Percentiles rank a stretch among this genome's conserved stretches.
These are phyloP conservation scores for Ormosia emarginata DNA, from an alignment of 306 rosid genomes.

Conservation along the genomic window DNA sequence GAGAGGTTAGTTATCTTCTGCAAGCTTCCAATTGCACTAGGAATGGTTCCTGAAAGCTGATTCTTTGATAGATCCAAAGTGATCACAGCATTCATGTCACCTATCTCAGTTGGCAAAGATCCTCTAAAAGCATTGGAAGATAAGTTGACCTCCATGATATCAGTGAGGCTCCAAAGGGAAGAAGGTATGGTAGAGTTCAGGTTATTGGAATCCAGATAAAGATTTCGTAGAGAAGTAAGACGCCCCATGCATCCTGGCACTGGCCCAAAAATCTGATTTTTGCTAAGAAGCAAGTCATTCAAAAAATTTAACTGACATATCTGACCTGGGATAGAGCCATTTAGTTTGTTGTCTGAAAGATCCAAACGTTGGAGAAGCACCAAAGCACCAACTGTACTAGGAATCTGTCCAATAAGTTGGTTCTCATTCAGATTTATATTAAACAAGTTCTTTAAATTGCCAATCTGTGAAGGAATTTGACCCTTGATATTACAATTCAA, in stretches of 20 bases:
- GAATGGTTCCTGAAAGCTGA: neutral
- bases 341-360: slow-evolving; percentile 14
- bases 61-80: slow-evolving; percentile 11
- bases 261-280: slow-evolving; percentile 16
- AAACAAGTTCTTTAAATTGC: slow-evolving; percentile 15
- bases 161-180: slow-evolving; percentile 22
- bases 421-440: neutral
- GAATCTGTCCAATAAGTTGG: slow-evolving; percentile 27
- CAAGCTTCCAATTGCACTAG: neutral
- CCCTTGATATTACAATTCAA: slow-evolving; percentile 21
- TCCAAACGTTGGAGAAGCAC: slow-evolving; percentile 20
- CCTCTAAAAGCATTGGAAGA: slow-evolving; percentile 32
- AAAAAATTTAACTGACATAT: slow-evolving; percentile 20
- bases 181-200: slow-evolving; percentile 30
- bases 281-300: neutral
- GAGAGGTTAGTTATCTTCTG: neutral
- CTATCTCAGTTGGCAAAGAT: slow-evolving; percentile 13
- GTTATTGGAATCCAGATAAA: slow-evolving; percentile 15
- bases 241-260: slow-evolving; percentile 28
- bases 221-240: slow-evolving; percentile 2
- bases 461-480: slow-evolving; percentile 27
- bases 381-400: slow-evolving; percentile 17
- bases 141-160: slow-evolving; percentile 26
- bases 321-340: slow-evolving; percentile 27
- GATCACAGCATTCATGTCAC: slow-evolving; percentile 18